A percentile compares a stretch with the other conserved stretches of the same genome.
Conservation (phyloP, 2,329 filamentous ascomycete species). For the Apiospora koreana region DNA sequence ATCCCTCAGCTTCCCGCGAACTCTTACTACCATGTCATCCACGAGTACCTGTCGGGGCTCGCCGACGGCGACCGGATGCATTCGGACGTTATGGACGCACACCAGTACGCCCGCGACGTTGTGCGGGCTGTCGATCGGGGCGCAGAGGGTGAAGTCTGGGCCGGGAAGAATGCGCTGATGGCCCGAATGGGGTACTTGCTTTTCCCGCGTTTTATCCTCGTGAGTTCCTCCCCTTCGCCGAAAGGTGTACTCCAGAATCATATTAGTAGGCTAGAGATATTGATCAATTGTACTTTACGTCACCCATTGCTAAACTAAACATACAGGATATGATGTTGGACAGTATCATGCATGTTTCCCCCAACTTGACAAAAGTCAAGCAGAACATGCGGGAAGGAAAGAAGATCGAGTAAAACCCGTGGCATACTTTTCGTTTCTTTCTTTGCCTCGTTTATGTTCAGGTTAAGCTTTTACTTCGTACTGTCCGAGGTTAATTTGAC, state of each 20-base stretch:
- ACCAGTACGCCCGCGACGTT: slow-evolving; percentile 17
- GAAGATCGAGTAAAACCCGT: too few species aligned
- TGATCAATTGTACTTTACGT: too few species aligned
- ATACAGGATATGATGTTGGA: background rate
- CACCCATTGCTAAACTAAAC: background rate
- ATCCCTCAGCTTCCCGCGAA: slow-evolving; percentile 17
- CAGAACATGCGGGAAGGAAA: background rate
- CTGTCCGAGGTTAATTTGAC: background rate
- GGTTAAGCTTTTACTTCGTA: too few species aligned
- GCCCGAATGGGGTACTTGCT: background rate
- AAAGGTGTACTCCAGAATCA: too few species aligned
- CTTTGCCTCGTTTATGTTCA: too few species aligned
- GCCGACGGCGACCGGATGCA: slow-evolving; percentile 16
- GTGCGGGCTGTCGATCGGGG: slow-evolving; percentile 23
- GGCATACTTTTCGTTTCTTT: too few species aligned
- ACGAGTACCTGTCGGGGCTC: slow-evolving; percentile 16
- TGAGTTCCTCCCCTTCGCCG: background rate
- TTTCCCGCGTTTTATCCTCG: background rate
- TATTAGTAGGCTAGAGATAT: too few species aligned
- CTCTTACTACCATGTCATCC: slow-evolving; percentile 20
- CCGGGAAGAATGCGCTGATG: slow-evolving; percentile 18
- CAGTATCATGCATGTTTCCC: background rate
- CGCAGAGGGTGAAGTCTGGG: slow-evolving; percentile 21
- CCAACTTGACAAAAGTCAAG: background rate
- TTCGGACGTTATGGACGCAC: slow-evolving; percentile 16